Percentiles rank a stretch among this genome's conserved stretches.
Evolutionary conservation across 306 rosid genomes (phyloP).

Genomic region (Ormosia semicastrata): DNA sequence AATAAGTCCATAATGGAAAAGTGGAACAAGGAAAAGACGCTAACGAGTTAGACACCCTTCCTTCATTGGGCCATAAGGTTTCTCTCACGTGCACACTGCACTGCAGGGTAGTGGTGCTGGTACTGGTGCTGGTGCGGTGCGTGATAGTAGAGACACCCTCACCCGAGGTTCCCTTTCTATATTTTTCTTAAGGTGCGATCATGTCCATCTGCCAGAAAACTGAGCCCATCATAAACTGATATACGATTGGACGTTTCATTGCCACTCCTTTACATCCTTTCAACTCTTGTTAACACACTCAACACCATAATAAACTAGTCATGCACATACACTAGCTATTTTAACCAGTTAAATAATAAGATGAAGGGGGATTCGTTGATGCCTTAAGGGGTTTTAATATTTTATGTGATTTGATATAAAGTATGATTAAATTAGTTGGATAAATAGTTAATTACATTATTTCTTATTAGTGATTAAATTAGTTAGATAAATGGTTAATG

Average conservation of each 20-base stretch:
- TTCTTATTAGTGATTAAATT: no score
- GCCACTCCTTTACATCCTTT: background rate
- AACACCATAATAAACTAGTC: no score
- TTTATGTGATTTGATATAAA: no score
- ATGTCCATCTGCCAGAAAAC: background rate
- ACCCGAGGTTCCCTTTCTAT: background rate
- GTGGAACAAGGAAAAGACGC: slow-evolving; percentile 11
- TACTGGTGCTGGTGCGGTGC: background rate
- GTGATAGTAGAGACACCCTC: background rate
- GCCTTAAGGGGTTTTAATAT: no score
- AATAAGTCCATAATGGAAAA: slow-evolving; percentile 13
- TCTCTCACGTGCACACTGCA: slow-evolving; percentile 15
- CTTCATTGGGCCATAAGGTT: slow-evolving; percentile 17
- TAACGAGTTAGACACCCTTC: slow-evolving; percentile 28
- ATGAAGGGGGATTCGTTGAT: no score
- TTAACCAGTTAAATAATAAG: no score
- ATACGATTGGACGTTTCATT: slow-evolving; percentile 19
- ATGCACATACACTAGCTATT: no score
- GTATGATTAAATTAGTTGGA: no score
- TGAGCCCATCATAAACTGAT: background rate
- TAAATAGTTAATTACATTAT: no score
- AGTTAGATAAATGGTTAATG: no score
- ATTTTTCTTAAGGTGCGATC: background rate
- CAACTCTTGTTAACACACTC: background rate
- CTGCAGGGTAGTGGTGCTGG: background rate